Evolutionary conservation across 2,329 filamentous ascomycete species (phyloP).

Genomic region (Endoconidiophora laricicola): DNA sequence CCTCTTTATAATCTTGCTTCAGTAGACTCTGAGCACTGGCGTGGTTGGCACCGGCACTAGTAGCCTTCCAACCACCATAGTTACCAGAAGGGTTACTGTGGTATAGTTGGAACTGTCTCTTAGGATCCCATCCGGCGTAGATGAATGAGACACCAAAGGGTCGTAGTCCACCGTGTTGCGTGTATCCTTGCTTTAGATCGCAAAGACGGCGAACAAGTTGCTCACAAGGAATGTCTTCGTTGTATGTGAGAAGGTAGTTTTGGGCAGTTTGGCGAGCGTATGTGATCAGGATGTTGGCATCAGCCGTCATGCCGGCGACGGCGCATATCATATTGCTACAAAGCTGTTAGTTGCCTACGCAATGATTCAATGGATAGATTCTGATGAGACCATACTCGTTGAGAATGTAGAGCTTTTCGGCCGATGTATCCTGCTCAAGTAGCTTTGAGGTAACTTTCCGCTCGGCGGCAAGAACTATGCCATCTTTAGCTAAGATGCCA

Average conservation of each 20-base stretch:
- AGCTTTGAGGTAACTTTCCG: slow-evolving; percentile 98
- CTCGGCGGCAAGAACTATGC: slow-evolving; percentile 94
- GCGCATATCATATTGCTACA: slow-evolving; percentile 98
- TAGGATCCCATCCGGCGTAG: slow-evolving; percentile 93
- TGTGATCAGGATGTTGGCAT: slow-evolving; percentile 99
- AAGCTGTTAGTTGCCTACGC: background rate
- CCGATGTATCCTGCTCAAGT: slow-evolving; percentile 96
- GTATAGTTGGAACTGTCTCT: slow-evolving; percentile 95
- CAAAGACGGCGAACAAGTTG: slow-evolving; percentile 93
- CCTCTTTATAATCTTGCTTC: slow-evolving; percentile 99
- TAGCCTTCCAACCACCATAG: slow-evolving; percentile 98
- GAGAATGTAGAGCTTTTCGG: slow-evolving; percentile 98
- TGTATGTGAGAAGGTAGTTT: slow-evolving; percentile 95
- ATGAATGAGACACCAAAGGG: slow-evolving; percentile 99
- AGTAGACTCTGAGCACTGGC: slow-evolving; percentile 90
- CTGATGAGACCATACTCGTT: slow-evolving; percentile 59
- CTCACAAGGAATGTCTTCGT: slow-evolving; percentile 98
- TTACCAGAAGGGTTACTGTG: slow-evolving; percentile 98
- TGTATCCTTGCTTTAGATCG: slow-evolving; percentile 98
- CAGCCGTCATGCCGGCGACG: slow-evolving; percentile 96
- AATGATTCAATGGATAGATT: background rate
- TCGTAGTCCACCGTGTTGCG: slow-evolving; percentile 92
- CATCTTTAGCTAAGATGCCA: slow-evolving; percentile 92
- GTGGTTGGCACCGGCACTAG: slow-evolving; percentile 94
- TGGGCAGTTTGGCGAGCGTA: slow-evolving; percentile 95